Conservation (phyloP, 192 early-diverging fungal genomes). For the Coemansia sp. region DNA sequence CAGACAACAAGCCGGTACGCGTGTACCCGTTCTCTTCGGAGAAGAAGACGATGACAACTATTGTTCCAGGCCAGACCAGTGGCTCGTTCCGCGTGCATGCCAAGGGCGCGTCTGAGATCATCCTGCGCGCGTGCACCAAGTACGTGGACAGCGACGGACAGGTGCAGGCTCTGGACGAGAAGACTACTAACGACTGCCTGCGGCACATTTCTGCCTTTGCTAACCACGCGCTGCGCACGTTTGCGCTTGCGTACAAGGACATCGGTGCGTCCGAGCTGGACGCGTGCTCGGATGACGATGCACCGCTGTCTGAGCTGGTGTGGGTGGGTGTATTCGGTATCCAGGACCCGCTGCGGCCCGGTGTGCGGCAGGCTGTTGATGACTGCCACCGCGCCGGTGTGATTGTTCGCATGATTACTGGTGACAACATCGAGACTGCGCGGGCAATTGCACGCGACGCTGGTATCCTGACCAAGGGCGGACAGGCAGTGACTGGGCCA, state of each 20-base stretch:
- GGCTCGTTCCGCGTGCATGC: constrained; percentile 58
- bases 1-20: constrained; percentile 57
- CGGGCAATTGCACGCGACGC: constrained; percentile 85
- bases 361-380: constrained; percentile 74
- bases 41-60: constrained; percentile 86
- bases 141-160: constrained; percentile 60
- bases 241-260: constrained; percentile 68
- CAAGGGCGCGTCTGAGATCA: constrained; percentile 83
- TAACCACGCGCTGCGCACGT: constrained; percentile 70
- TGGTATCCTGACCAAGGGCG: constrained; percentile 76
- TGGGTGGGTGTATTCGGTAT: constrained; percentile 82
- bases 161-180: constrained; percentile 50
- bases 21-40: constrained; percentile 88
- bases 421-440: constrained; percentile 85
- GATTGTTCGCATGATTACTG: constrained; percentile 86
- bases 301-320: constrained; percentile 58
- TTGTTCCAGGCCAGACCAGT: constrained; percentile 49
- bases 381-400: constrained; percentile 81
- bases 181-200: constrained; percentile 46
- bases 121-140: constrained; percentile 64
- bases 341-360: constrained; percentile 82
- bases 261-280: constrained; percentile 46
- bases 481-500: constrained; percentile 77
- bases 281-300: constrained; percentile 57
- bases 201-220: constrained; percentile 62